Evolutionary conservation across 768 basidiomycete species (phyloP).

Genomic region (Chalciporus piperatus): DNA sequence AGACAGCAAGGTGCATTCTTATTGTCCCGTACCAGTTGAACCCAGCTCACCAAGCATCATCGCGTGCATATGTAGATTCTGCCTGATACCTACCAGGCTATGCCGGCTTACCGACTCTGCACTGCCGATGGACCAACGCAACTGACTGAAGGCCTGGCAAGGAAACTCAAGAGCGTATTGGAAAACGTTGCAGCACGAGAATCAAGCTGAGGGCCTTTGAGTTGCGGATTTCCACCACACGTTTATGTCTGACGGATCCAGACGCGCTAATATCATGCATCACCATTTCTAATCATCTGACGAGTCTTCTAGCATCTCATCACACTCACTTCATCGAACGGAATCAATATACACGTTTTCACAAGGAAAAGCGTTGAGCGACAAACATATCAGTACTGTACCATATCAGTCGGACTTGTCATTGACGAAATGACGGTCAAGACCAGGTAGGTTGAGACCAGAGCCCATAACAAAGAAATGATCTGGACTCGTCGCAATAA

Average conservation of each 20-base stretch:
- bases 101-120: conserved; percentile 82
- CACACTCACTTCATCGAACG: background rate
- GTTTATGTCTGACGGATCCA: background rate
- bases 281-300: background rate
- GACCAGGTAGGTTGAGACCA: no score
- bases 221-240: no score
- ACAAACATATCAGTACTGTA: no score
- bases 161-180: conserved; percentile 43
- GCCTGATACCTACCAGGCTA: conserved; percentile 73
- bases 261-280: background rate
- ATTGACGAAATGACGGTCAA: no score
- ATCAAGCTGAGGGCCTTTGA: conserved; percentile 8
- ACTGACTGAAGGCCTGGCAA: conserved; percentile 64
- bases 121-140: conserved; percentile 69
- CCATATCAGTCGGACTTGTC: no score
- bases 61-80: conserved; percentile 43
- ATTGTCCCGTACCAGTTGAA: background rate
- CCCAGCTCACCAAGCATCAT: background rate
- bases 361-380: no score
- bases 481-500: no score
- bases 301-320: background rate
- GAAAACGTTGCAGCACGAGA: conserved; percentile 33
- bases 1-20: conserved; percentile 53
- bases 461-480: no score
- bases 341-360: background rate